Conservation (phyloP, 2,329 filamentous ascomycete genomes). For the Scytalidium lignicola region DNA sequence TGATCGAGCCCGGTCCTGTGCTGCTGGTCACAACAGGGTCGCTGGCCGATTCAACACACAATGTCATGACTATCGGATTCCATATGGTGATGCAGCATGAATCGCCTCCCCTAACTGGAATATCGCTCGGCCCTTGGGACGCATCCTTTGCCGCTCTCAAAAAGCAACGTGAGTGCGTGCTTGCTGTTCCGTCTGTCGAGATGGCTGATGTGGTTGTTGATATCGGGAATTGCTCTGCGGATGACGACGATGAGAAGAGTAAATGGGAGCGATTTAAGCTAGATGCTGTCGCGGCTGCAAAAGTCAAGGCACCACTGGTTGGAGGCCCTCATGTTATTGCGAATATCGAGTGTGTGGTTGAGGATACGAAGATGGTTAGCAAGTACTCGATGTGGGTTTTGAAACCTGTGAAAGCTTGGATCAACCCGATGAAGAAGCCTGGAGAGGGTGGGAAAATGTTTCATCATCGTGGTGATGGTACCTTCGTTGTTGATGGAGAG, state of each 20-base stretch:
- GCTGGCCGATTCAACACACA: constrained; percentile 66
- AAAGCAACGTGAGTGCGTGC: constrained; percentile 27
- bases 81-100: constrained; percentile 34
- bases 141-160: constrained; percentile 27
- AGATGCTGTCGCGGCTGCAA: constrained; percentile 23
- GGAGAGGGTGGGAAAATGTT: constrained; percentile 28
- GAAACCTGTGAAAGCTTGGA: constrained; percentile 29
- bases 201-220: constrained; percentile 28
- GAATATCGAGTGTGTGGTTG: constrained; percentile 32
- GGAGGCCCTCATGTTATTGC: constrained; percentile 26
- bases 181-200: constrained; percentile 27
- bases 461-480: constrained; percentile 31
- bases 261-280: constrained; percentile 29
- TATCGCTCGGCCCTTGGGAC: constrained; percentile 31
- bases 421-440: constrained; percentile 22
- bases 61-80: constrained; percentile 33
- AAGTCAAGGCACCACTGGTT: constrained; percentile 28
- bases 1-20: constrained; percentile 31
- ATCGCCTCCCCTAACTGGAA: constrained; percentile 27
- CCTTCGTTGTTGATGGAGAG: constrained; percentile 29
- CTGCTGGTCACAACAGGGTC: constrained; percentile 39
- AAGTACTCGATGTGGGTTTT: constrained; percentile 32
- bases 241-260: constrained; percentile 11
- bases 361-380: constrained; percentile 28
- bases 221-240: constrained; percentile 29